These are phyloP conservation scores for Rhizopus microsporus DNA, from an alignment of 371 early-diverging fungal species.

Conservation along the genomic window DNA sequence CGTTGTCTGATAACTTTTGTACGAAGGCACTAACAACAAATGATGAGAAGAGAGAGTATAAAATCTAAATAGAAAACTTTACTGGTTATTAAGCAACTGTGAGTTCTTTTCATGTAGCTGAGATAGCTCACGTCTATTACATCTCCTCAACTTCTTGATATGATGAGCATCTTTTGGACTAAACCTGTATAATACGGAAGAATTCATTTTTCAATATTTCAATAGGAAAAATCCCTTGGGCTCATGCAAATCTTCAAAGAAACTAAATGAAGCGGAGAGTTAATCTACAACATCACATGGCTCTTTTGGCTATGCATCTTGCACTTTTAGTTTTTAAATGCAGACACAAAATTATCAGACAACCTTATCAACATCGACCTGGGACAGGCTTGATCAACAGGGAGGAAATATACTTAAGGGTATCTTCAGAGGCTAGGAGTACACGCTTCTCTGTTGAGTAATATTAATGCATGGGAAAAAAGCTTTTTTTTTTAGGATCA, in stretches of 20 bases:
- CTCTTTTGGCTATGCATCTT: background rate
- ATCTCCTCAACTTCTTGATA: conserved; percentile 3
- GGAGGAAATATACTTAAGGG: too few relatives aligned
- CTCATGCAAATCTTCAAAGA: background rate
- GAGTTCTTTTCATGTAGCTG: conserved; percentile 12
- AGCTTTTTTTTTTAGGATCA: too few relatives aligned
- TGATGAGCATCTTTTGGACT: conserved; percentile 68
- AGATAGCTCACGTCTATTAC: conserved; percentile 4
- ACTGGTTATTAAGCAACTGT: conserved; percentile 11
- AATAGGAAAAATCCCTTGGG: background rate
- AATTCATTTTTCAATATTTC: background rate
- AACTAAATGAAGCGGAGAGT: background rate
- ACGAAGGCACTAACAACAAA: background rate
- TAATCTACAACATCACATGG: background rate
- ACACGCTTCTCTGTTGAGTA: too few relatives aligned
- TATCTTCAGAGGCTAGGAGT: too few relatives aligned
- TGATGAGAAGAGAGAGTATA: background rate
- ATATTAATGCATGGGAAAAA: too few relatives aligned
- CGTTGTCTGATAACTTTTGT: conserved; percentile 10
- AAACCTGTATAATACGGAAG: background rate
- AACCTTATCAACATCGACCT: too few relatives aligned
- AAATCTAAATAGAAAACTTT: background rate
- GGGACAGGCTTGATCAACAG: too few relatives aligned
- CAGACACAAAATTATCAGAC: too few relatives aligned
- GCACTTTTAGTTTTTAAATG: too few relatives aligned